Percentiles rank a stretch among this genome's conserved stretches.
Conservation (phyloP, 768 basidiomycete species). For the Trametes sanguinea region DNA sequence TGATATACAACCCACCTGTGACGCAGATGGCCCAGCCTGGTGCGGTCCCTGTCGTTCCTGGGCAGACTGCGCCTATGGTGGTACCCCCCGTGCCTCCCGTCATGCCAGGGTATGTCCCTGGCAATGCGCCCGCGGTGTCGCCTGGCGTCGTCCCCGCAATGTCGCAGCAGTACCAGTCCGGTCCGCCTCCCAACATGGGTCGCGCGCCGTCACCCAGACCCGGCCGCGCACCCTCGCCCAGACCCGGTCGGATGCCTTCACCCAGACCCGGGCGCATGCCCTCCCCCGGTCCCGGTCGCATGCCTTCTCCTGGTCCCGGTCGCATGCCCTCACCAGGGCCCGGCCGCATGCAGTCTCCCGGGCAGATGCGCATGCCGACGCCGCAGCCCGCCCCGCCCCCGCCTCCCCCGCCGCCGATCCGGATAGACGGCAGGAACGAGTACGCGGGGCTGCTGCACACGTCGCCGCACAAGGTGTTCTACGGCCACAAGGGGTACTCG, state of each 20-base stretch:
- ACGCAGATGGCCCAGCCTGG: not conserved
- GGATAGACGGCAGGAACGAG: conserved; percentile 25
- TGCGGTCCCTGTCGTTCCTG: not conserved
- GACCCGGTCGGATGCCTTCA: conserved; percentile 1
- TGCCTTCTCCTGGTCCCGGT: too few relatives aligned
- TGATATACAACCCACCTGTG: conserved; percentile 17
- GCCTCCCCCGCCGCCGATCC: conserved; percentile 45
- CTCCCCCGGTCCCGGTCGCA: conserved; percentile 4
- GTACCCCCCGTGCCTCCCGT: not conserved
- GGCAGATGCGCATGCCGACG: conserved; percentile 18
- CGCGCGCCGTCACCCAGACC: conserved; percentile 10
- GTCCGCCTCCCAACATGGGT: conserved; percentile 3
- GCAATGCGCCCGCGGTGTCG: conserved; percentile 1
- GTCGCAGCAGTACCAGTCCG: not conserved
- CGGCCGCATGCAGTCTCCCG: too few relatives aligned
- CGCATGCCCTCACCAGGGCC: too few relatives aligned
- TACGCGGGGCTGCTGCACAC: conserved; percentile 61
- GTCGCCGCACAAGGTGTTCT: conserved; percentile 63
- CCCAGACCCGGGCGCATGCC: conserved; percentile 4
- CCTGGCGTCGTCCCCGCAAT: conserved; percentile 4
- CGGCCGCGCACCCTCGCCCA: conserved; percentile 6
- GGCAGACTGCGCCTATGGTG: not conserved
- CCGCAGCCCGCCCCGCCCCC: conserved; percentile 22
- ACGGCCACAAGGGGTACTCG: conserved; percentile 57
- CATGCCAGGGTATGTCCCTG: conserved; percentile 12